Evolutionary conservation across 768 basidiomycete genomes (phyloP).

Genomic region (Glaciozyma antarctica): DNA sequence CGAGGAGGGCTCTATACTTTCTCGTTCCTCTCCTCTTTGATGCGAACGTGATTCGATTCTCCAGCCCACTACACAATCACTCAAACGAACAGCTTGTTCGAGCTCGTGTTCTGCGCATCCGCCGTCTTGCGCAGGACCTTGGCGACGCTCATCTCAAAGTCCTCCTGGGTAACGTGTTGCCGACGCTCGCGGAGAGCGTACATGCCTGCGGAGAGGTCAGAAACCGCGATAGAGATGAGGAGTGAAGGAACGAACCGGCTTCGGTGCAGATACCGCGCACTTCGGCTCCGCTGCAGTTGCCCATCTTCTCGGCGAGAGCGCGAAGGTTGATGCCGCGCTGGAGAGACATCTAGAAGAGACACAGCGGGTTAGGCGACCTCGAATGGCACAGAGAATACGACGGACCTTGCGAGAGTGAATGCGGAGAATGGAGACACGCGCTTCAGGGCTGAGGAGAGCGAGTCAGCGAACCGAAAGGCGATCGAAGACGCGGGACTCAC

Average conservation of each 20-base stretch:
- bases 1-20: too few species aligned
- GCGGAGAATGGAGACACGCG: conserved; percentile 89
- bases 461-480: neutral
- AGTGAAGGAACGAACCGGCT: conserved; percentile 54
- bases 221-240: neutral
- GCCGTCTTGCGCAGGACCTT: conserved; percentile 74
- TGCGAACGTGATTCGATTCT: too few species aligned
- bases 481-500: neutral
- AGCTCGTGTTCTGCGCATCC: conserved; percentile 85
- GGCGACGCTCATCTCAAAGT: conserved; percentile 96
- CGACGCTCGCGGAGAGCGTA: conserved; percentile 89
- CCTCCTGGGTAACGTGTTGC: conserved; percentile 96
- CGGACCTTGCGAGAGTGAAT: conserved; percentile 77
- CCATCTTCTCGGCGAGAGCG: conserved; percentile 96
- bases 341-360: conserved; percentile 70
- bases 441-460: conserved; percentile 56
- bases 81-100: conserved; percentile 75
- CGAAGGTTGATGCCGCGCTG: conserved; percentile 97
- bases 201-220: conserved; percentile 55
- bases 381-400: too few species aligned
- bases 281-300: conserved; percentile 94
- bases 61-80: neutral
- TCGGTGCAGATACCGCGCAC: conserved; percentile 95
- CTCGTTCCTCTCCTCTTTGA: too few species aligned
- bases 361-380: conserved; percentile 37